These are phyloP conservation scores for Nakataea oryzae DNA, from an alignment of 2,329 filamentous ascomycete species.

Conservation along the genomic window DNA sequence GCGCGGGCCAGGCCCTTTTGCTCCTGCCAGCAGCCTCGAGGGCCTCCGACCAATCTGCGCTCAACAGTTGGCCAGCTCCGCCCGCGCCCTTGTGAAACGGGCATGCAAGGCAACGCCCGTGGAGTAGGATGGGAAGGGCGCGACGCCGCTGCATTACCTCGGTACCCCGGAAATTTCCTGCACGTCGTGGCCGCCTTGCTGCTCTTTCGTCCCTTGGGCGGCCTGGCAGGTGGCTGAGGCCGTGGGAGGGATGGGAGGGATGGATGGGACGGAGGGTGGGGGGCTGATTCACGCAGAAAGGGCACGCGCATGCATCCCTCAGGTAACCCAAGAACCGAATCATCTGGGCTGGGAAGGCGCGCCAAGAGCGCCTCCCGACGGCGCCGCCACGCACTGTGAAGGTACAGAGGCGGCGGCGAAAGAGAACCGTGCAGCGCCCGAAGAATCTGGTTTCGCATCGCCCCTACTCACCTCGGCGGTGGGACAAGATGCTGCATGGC, in stretches of 20 bases:
- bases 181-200: background rate
- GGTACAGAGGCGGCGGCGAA: background rate
- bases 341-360: background rate
- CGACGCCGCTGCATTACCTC: background rate
- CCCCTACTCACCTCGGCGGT: background rate
- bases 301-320: too few relatives aligned
- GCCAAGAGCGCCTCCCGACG: background rate
- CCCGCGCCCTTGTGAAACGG: background rate
- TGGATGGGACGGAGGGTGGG: too few relatives aligned
- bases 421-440: background rate
- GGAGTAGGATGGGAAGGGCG: background rate
- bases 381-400: background rate
- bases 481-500: background rate
- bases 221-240: background rate
- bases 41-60: too few relatives aligned
- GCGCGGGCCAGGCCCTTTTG: background rate
- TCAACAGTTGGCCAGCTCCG: too few relatives aligned
- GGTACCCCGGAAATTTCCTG: background rate
- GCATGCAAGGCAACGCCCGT: background rate
- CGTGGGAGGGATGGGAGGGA: background rate
- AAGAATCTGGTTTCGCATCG: background rate
- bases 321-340: background rate
- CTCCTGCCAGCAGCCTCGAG: too few relatives aligned
- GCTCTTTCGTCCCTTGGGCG: background rate
- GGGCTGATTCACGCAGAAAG: background rate